Evolutionary conservation across 2,329 filamentous ascomycete species (phyloP).

Genomic region (Ascosphaera apis): DNA sequence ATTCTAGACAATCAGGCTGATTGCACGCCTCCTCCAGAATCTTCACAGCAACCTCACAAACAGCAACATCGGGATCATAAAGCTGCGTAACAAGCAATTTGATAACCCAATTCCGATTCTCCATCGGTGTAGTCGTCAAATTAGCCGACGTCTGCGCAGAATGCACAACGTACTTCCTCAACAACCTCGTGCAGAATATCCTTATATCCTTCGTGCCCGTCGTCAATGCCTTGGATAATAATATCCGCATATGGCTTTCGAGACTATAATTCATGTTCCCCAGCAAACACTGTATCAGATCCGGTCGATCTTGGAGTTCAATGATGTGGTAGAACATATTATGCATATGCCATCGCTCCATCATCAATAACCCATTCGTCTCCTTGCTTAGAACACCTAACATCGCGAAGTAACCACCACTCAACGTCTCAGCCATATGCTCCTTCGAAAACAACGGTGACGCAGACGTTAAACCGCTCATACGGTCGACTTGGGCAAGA

Average conservation of each 20-base stretch:
- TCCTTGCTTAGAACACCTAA: conserved; percentile 71
- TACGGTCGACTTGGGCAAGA: conserved; percentile 78
- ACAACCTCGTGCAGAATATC: conserved; percentile 65
- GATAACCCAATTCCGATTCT: conserved; percentile 88
- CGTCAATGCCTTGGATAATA: conserved; percentile 82
- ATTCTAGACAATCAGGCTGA: conserved; percentile 71
- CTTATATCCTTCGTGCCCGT: conserved; percentile 76
- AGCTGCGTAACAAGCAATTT: conserved; percentile 91
- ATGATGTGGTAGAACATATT: conserved; percentile 99
- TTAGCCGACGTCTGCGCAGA: conserved; percentile 10
- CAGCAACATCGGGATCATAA: conserved; percentile 91
- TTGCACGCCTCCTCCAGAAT: conserved; percentile 96
- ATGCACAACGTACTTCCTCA: conserved; percentile 63
- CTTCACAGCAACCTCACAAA: conserved; percentile 88
- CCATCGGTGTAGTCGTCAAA: conserved; percentile 4
- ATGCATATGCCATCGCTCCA: conserved; percentile 93
- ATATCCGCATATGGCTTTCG: conserved; percentile 70
- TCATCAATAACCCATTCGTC: conserved; percentile 58
- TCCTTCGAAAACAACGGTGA: conserved; percentile 75
- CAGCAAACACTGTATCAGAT: conserved; percentile 70
- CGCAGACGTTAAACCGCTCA: conserved; percentile 43
- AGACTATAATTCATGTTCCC: conserved; percentile 82
- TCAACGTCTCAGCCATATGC: conserved; percentile 65
- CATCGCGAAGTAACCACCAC: conserved; percentile 83
- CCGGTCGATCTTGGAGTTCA: conserved; percentile 71